A percentile compares a stretch with the other conserved stretches of the same genome.
phyloP scores from a whole-genome alignment of 805 yeast species.

The Clavispora santaluciae region DNA sequence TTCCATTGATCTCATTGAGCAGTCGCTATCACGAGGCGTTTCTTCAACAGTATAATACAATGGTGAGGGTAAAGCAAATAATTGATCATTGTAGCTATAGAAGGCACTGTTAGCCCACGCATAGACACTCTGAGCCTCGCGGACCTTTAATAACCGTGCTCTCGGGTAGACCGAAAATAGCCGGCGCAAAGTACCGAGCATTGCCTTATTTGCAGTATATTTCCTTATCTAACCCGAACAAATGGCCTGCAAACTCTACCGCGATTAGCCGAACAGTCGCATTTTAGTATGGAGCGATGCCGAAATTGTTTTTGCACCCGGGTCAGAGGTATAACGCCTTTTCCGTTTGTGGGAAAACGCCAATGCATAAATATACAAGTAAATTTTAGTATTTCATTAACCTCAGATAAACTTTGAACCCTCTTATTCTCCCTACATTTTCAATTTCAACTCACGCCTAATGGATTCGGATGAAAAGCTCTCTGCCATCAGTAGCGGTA shows the following conservation, averaged over 20 bases:
- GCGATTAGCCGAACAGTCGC: conserved; percentile 10
- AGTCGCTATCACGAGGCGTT: conserved; percentile 21
- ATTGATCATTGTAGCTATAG: not conserved
- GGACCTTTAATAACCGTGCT: not conserved
- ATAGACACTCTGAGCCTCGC: too few species aligned
- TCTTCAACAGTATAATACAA: not conserved
- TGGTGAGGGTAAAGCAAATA: not conserved
- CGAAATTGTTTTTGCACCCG: conserved; percentile 1
- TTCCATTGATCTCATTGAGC: conserved; percentile 40
- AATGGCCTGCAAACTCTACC: not conserved
- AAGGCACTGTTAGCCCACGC: too few species aligned
- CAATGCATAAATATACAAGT: not conserved
- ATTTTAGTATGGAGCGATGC: not conserved
- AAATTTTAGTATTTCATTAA: too few species aligned
- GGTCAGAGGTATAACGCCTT: not conserved
- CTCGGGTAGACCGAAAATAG: not conserved
- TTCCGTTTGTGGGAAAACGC: too few species aligned
- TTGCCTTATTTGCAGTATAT: not conserved
- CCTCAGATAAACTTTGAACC: too few species aligned
- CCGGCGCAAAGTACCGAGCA: not conserved
- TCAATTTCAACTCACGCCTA: not conserved
- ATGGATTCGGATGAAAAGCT: not conserved
- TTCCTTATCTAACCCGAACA: not conserved
- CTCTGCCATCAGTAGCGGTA: not conserved
- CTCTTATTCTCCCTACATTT: not conserved